These are phyloP conservation scores for Neofusicoccum umdonicola DNA, from an alignment of 2,329 filamentous ascomycete genomes.

Conservation along the genomic window DNA sequence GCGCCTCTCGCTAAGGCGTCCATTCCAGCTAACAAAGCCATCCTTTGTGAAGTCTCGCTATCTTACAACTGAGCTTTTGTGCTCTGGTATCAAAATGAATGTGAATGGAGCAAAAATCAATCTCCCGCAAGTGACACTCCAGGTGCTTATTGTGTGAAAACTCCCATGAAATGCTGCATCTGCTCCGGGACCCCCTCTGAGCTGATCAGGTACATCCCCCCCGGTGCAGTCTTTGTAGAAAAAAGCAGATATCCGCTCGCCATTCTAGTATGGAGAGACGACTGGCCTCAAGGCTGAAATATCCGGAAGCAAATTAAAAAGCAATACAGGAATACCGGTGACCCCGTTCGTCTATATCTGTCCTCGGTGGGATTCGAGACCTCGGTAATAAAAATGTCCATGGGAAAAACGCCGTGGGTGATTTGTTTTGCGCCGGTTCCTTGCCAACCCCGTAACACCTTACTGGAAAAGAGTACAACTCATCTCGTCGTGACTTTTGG, in stretches of 20 bases:
- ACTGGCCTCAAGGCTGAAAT: not conserved
- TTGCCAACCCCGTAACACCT: slow-evolving; percentile 17
- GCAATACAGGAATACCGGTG: not conserved
- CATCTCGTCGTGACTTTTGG: slow-evolving; percentile 40
- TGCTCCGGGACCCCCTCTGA: slow-evolving; percentile 3
- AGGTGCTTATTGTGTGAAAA: slow-evolving; percentile 3
- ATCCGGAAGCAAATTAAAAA: slow-evolving; percentile 6
- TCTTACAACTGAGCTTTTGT: slow-evolving; percentile 11
- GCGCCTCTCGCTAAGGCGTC: not conserved
- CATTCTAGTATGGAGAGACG: slow-evolving; percentile 1
- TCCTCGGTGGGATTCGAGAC: not conserved
- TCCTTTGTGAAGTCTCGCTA: slow-evolving; percentile 3
- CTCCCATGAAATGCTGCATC: slow-evolving; percentile 16
- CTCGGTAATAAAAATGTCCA: not conserved
- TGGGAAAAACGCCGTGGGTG: slow-evolving; percentile 4
- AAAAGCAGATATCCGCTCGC: slow-evolving; percentile 15
- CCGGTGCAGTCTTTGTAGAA: not conserved
- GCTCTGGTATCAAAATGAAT: slow-evolving; percentile 15
- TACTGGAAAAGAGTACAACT: slow-evolving; percentile 21
- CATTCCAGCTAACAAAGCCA: slow-evolving; percentile 2
- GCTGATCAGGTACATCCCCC: not conserved
- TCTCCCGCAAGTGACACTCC: slow-evolving; percentile 8
- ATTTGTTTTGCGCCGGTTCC: slow-evolving; percentile 5
- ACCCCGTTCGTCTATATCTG: slow-evolving; percentile 6
- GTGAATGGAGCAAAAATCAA: slow-evolving; percentile 12